phyloP scores from a whole-genome alignment of 495 filamentous ascomycete genomes.

The Penicillium parvum region DNA sequence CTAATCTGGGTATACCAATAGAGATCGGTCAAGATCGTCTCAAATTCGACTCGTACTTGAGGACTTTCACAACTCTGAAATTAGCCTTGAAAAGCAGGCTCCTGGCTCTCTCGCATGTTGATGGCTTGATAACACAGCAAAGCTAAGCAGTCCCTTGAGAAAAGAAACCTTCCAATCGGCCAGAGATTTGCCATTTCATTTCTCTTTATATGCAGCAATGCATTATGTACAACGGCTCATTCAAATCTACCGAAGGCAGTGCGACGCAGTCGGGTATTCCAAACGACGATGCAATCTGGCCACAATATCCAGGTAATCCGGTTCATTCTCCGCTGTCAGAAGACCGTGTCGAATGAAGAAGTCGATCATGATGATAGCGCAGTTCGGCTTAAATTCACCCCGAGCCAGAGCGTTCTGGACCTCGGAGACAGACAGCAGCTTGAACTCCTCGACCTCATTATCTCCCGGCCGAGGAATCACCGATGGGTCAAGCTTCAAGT shows the following conservation, averaged over 20 bases:
- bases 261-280: conserved; percentile 66
- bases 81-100: too few species aligned
- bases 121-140: too few species aligned
- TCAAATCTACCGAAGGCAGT: conserved; percentile 18
- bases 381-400: conserved; percentile 92
- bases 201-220: too few species aligned
- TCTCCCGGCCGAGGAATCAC: conserved; percentile 72
- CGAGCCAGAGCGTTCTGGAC: conserved; percentile 63
- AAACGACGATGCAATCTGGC: conserved; percentile 72
- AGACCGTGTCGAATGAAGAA: conserved; percentile 89
- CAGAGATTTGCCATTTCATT: too few species aligned
- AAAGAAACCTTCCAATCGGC: too few species aligned
- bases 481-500: conserved; percentile 69
- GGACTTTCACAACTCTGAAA: too few species aligned
- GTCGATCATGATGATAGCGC: conserved; percentile 74
- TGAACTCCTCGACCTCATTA: conserved; percentile 83
- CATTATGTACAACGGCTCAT: not conserved
- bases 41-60: conserved; percentile 14
- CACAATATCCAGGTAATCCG: conserved; percentile 72
- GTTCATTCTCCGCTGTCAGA: conserved; percentile 76
- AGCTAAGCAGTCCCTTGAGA: too few species aligned
- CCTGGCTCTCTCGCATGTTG: too few species aligned
- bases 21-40: conserved; percentile 20
- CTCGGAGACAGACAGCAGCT: conserved; percentile 68
- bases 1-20: conserved; percentile 27